phyloP scores from a whole-genome alignment of 2,329 filamentous ascomycete genomes.

The Rhinocladiella mackenziei region DNA sequence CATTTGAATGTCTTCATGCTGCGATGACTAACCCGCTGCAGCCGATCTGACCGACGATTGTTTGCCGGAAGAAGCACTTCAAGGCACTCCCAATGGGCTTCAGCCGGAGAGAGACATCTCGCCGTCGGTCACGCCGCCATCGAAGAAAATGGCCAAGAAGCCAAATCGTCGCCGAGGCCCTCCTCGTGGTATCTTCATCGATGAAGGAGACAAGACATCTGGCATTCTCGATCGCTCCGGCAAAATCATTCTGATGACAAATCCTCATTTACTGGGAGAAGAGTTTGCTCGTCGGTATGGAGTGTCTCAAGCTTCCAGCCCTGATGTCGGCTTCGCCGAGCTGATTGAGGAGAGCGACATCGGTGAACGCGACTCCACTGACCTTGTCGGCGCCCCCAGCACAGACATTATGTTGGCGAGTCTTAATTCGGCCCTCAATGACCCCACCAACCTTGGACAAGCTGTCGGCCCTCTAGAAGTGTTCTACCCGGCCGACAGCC shows the following conservation, averaged over 20 bases:
- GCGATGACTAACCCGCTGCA: conserved; percentile 24
- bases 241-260: conserved; percentile 47
- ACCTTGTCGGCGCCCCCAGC: conserved; percentile 40
- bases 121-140: conserved; percentile 10
- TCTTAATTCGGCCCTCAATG: conserved; percentile 51
- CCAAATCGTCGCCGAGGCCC: conserved; percentile 44
- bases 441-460: conserved; percentile 48
- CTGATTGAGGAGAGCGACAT: conserved; percentile 43
- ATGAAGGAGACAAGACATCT: conserved; percentile 47
- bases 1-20: conserved; percentile 6
- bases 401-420: conserved; percentile 76
- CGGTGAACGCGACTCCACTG: conserved; percentile 30
- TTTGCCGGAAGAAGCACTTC: conserved; percentile 49
- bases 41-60: conserved; percentile 28
- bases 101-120: conserved; percentile 9
- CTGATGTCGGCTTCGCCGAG: conserved; percentile 26
- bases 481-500: conserved; percentile 62
- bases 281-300: conserved; percentile 40
- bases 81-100: conserved; percentile 57
- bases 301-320: conserved; percentile 26
- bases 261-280: conserved; percentile 34
- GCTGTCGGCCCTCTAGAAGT: conserved; percentile 70
- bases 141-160: conserved; percentile 34
- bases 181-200: conserved; percentile 46
- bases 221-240: conserved; percentile 47